Conservation (phyloP, 2,329 filamentous ascomycete genomes). For the Nakataea oryzae region DNA sequence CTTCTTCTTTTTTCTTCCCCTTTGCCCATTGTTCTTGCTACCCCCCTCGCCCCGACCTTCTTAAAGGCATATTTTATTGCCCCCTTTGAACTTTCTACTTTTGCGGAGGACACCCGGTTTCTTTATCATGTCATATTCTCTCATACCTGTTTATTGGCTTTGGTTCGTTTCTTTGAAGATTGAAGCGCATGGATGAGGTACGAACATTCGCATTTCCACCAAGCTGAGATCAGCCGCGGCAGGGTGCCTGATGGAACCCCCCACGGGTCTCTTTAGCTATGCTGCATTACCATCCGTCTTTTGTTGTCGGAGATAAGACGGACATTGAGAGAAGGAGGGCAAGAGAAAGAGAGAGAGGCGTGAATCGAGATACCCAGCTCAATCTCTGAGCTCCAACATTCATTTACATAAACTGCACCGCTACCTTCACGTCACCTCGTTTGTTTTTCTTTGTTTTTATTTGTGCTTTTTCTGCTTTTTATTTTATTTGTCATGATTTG, state of each 20-base stretch:
- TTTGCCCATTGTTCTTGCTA: neutral
- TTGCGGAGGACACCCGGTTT: neutral
- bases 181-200: constrained; percentile 2
- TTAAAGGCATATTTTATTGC: neutral
- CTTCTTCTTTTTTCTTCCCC: neutral
- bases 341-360: constrained; percentile 9
- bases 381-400: neutral
- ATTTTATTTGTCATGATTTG: neutral
- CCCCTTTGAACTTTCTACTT: neutral
- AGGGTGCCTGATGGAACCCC: neutral
- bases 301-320: neutral
- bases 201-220: neutral
- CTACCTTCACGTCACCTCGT: neutral
- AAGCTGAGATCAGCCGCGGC: constrained; percentile 1
- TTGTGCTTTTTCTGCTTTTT: constrained; percentile 3
- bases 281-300: neutral
- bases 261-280: neutral
- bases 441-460: neutral
- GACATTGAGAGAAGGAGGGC: constrained; percentile 5
- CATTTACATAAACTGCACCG: neutral
- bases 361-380: constrained; percentile 6
- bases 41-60: neutral
- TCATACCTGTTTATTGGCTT: neutral
- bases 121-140: neutral
- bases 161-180: neutral